Evolutionary conservation across 164 flowering plant species (phyloP), one percentile per base, ranked within the genome.

Genomic region (Macadamia integrifolia): DNA sequence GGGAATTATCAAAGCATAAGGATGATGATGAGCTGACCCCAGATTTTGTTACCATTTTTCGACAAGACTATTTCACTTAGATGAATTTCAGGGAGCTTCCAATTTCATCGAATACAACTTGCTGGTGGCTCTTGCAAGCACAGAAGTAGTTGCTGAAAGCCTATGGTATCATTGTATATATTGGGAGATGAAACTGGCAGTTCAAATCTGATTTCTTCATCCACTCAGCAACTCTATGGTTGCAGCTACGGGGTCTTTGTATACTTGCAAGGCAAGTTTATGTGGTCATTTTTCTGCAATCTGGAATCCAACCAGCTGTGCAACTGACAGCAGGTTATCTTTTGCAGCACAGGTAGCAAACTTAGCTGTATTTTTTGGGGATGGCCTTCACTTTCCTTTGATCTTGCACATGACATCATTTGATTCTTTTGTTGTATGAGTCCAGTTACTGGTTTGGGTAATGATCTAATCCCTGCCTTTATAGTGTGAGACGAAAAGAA

Each of bases 1-100:
- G 97, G n/a, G 94, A 89, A 42, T 46, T 67, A 40, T 86, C 89
- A 86, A 91, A 85, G 82, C 89, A 78, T 75, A 89, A 83, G 75
- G 97, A 87, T 48, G 86, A 83, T 55, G 85, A 86, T 60, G 89
- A 82, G 5, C 44, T 71, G 56, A 74, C 78, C 30, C 79, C 86
- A 29, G 85, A 83, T 63, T 81, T 85, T 59, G 72, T 86, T 59
- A 78, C 90, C 49, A 71, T 85, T 46, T 69, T 89, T 29, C 79
- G 80, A 49, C 94, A 73, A 58, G 94, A 91, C 65, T 77, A 91
- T 75, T 91, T 91, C 63, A 6, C 62, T 0, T 78, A 72, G 73
- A 63, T 66, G 28, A 31, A 46, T 31, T 31, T 23, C 49, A 0
- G 35, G 30, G 32, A 56, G 8, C 17, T 40, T 52, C 13, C 60